Evolutionary conservation across 306 rosid genomes (phyloP), one percentile per base, ranked within the genome.

Genomic region (Coriaria nepalensis): DNA sequence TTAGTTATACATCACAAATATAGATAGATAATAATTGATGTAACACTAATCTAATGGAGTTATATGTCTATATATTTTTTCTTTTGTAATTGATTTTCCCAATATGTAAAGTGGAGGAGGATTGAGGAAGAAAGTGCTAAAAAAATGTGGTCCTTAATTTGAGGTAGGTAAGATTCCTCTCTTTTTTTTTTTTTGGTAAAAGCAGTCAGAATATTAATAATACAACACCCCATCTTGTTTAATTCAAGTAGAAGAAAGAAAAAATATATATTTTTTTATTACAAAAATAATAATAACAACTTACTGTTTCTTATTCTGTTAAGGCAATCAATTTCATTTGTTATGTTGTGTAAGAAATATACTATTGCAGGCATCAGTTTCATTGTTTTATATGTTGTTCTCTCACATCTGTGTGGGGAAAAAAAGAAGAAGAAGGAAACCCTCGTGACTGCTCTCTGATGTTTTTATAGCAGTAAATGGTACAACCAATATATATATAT

Each of bases 371-470:
- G 52, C 2, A 20, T n/a, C 65, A 64, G 70, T 69, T 73, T 70
- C 72, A 64, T 84, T 75, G 86, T 78, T 78, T 78, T 78, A 62
- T 80, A 55, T 81, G 93, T 75, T 75, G 85, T 78, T 77, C 75
- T 68, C 73, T 73, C 74, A 69, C 85, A 78, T 77, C 77, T 77
- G 70, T 56, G n/a, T n/a, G n/a, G n/a, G 67, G 15, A 33, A 50
- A 45, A 65, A 29, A 9, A 33, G 6, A 52, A 9, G 6, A 32
- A 6, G 56, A 63, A 55, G 57, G 60, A 67, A 68, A 37, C 74
- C 58, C 95, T 78, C 88, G 93, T 86, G 96, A 76, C 86, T 76
- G 78, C 68, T 69, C 74, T 68, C 68, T 52, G 75, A 70, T 75
- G 73, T 79, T n/a, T n/a, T n/a, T n/a, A n/a, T n/a, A n/a, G n/a